phyloP scores from a whole-genome alignment of 2,329 filamentous ascomycete species.

The Ceratocystiopsis sp. region DNA sequence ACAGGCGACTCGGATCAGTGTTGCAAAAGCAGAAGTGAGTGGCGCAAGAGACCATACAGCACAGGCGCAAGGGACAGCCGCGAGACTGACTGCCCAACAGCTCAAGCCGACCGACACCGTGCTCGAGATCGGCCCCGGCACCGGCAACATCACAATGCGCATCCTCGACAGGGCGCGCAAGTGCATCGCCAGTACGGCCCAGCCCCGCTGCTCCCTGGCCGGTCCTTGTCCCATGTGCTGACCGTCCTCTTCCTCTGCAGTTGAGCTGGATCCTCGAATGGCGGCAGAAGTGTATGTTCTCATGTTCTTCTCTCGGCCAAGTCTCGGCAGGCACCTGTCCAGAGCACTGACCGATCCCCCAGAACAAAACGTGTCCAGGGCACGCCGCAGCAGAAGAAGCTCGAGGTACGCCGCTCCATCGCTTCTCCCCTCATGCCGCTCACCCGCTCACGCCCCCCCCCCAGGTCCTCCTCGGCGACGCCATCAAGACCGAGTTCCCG shows the following conservation, averaged over 20 bases:
- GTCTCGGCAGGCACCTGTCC: no score
- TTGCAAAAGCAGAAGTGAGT: constrained; percentile 9
- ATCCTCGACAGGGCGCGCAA: constrained; percentile 80
- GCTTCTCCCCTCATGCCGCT: neutral
- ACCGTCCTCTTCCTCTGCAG: no score
- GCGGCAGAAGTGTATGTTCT: constrained; percentile 80
- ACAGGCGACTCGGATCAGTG: neutral
- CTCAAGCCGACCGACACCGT: constrained; percentile 84
- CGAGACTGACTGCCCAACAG: constrained; percentile 35
- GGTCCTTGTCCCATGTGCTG: no score
- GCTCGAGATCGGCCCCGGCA: constrained; percentile 75
- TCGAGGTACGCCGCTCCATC: constrained; percentile 45
- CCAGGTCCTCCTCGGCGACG: constrained; percentile 56
- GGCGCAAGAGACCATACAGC: no score
- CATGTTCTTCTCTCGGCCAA: constrained; percentile 13
- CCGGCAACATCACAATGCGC: constrained; percentile 69
- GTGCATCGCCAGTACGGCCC: constrained; percentile 35
- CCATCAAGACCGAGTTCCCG: constrained; percentile 68
- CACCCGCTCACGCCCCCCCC: neutral
- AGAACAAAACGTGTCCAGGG: constrained; percentile 76
- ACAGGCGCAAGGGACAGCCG: no score
- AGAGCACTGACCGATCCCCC: no score
- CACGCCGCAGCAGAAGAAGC: constrained; percentile 62
- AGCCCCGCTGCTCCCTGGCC: neutral
- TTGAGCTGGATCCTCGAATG: constrained; percentile 94